Evolutionary conservation across 257 asterid species (phyloP).

Genomic region (Solanum stenotomum): DNA sequence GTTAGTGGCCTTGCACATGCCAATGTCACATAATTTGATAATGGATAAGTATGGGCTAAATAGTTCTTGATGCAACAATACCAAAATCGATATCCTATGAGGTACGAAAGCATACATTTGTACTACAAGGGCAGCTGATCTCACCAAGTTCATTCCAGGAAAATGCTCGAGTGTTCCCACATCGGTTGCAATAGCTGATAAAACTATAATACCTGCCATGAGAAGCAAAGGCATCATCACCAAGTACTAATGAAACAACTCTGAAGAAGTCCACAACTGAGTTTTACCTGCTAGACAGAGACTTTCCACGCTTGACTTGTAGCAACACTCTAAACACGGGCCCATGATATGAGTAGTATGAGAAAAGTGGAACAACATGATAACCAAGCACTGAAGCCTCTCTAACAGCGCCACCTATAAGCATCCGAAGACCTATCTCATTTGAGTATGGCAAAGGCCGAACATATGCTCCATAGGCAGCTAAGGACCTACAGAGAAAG

Average conservation of each 20-base stretch:
- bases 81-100: background rate
- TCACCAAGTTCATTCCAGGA: constrained; percentile 66
- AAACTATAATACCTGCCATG: constrained; percentile 53
- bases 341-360: constrained; percentile 91
- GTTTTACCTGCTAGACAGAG: constrained; percentile 44
- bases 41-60: background rate
- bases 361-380: constrained; percentile 81
- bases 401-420: constrained; percentile 85
- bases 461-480: constrained; percentile 92
- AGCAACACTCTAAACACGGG: constrained; percentile 86
- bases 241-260: background rate
- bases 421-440: constrained; percentile 88
- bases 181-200: constrained; percentile 68
- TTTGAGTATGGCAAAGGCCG: constrained; percentile 76
- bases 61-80: background rate
- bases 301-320: constrained; percentile 73
- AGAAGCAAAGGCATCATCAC: constrained; percentile 2
- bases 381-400: constrained; percentile 84
- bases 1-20: background rate
- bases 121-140: constrained; percentile 56
- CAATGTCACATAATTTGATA: background rate
- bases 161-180: constrained; percentile 60
- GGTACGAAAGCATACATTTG: constrained; percentile 28
- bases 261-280: background rate
- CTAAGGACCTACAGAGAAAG: constrained; percentile 44